phyloP scores from a whole-genome alignment of 1,284 basidiomycete genomes.

The Trichosporon sp. region DNA sequence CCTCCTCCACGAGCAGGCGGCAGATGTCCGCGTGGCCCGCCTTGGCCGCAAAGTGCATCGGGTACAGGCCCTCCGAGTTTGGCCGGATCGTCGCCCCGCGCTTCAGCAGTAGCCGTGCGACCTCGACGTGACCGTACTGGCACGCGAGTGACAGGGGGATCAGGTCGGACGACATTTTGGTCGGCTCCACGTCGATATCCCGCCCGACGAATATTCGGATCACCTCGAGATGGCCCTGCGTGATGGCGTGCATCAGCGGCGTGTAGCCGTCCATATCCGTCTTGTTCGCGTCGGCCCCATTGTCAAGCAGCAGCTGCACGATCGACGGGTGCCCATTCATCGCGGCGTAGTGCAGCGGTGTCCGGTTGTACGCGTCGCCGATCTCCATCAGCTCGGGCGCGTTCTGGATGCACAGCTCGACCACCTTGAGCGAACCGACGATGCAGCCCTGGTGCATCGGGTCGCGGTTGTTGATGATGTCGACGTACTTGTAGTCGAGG shows the following conservation, averaged over 20 bases:
- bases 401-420: conserved; percentile 72
- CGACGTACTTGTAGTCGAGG: conserved; percentile 86
- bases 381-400: conserved; percentile 32
- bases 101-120: conserved; percentile 71
- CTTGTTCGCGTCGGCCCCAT: conserved; percentile 62
- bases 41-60: conserved; percentile 95
- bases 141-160: conserved; percentile 88
- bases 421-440: conserved; percentile 73
- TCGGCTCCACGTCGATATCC: conserved; percentile 56
- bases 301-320: conserved; percentile 70
- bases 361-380: conserved; percentile 72
- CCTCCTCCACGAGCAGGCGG: conserved; percentile 65
- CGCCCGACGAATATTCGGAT: conserved; percentile 70
- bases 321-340: conserved; percentile 82
- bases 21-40: conserved; percentile 86
- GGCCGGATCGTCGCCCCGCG: conserved; percentile 73
- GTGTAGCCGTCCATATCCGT: conserved; percentile 92
- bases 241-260: conserved; percentile 86
- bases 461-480: conserved; percentile 94
- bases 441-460: conserved; percentile 93
- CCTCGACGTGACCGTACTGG: conserved; percentile 79
- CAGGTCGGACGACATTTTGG: conserved; percentile 62
- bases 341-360: conserved; percentile 90
- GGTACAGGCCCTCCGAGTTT: conserved; percentile 92
- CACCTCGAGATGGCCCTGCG: conserved; percentile 76